A percentile compares a stretch with the other conserved stretches of the same genome.
phyloP scores from a whole-genome alignment of 345 rosid genomes.

The Crucihimalaya himalaica region DNA sequence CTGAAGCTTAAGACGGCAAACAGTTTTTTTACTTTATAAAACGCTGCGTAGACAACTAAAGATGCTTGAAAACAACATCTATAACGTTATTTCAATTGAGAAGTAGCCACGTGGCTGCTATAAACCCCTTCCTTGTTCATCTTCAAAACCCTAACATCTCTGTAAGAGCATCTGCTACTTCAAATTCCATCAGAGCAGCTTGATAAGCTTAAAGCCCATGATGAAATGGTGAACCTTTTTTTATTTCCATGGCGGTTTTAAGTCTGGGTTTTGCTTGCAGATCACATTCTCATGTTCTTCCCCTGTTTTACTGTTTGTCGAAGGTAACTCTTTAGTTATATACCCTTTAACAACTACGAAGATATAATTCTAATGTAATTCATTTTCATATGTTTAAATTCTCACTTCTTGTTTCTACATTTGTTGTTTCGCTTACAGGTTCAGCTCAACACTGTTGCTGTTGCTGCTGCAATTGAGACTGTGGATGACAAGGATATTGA shows the following conservation, averaged over 20 bases:
- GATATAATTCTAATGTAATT: background rate
- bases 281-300: slow-evolving; percentile 43
- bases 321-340: slow-evolving; percentile 36
- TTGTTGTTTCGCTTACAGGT: slow-evolving; percentile 29
- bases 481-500: slow-evolving; percentile 34
- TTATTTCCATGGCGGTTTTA: slow-evolving; percentile 46
- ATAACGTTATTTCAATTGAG: background rate
- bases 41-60: slow-evolving; percentile 24
- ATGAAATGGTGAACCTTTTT: slow-evolving; percentile 39
- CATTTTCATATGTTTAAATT: background rate
- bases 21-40: background rate
- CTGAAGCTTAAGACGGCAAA: background rate
- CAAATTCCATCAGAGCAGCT: background rate
- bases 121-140: slow-evolving; percentile 7
- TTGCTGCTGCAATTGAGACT: slow-evolving; percentile 42
- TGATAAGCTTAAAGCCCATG: slow-evolving; percentile 32
- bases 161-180: background rate
- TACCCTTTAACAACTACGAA: too few species aligned
- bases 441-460: slow-evolving; percentile 32
- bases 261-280: slow-evolving; percentile 48
- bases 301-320: slow-evolving; percentile 45
- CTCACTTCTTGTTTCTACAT: background rate
- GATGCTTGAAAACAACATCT: too few species aligned
- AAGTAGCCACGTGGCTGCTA: slow-evolving; percentile 23
- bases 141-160: slow-evolving; percentile 41